A percentile compares a stretch with the other conserved stretches of the same genome.
Evolutionary conservation across 306 rosid genomes (phyloP).

Genomic region (Vicia faba): DNA sequence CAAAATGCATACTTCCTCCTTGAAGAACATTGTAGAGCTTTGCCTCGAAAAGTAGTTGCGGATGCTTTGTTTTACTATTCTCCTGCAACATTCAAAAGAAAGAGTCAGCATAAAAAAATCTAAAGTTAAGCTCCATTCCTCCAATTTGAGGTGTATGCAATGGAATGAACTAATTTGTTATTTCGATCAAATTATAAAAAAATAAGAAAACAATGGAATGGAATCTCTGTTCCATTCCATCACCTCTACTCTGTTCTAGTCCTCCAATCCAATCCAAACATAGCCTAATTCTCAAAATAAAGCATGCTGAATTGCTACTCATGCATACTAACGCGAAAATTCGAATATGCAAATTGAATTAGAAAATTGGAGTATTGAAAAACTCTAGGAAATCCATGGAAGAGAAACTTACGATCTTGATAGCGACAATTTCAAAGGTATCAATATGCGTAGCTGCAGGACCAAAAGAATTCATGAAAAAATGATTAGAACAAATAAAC

Average conservation of each 20-base stretch:
- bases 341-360: background rate
- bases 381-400: background rate
- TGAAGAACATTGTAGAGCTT: constrained; percentile 78
- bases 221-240: too few relatives aligned
- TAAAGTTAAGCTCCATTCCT: background rate
- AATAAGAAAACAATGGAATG: too few relatives aligned
- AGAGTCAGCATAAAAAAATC: background rate
- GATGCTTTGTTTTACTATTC: constrained; percentile 87
- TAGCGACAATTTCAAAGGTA: constrained; percentile 86
- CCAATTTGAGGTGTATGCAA: too few relatives aligned
- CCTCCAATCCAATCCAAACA: too few relatives aligned
- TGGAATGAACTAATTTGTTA: too few relatives aligned
- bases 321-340: constrained; percentile 3
- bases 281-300: constrained; percentile 9
- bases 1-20: constrained; percentile 89
- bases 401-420: constrained; percentile 74
- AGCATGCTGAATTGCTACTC: constrained; percentile 24
- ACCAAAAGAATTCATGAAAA: constrained; percentile 6
- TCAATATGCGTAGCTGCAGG: constrained; percentile 84
- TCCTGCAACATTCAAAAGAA: constrained; percentile 56
- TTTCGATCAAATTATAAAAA: too few relatives aligned
- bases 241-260: too few relatives aligned
- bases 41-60: constrained; percentile 88
- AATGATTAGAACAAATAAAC: constrained; percentile 30
- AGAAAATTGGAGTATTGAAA: background rate